Evolutionary conservation across 495 filamentous ascomycete species (phyloP).

Genomic region (Parachaetomium inaequale): DNA sequence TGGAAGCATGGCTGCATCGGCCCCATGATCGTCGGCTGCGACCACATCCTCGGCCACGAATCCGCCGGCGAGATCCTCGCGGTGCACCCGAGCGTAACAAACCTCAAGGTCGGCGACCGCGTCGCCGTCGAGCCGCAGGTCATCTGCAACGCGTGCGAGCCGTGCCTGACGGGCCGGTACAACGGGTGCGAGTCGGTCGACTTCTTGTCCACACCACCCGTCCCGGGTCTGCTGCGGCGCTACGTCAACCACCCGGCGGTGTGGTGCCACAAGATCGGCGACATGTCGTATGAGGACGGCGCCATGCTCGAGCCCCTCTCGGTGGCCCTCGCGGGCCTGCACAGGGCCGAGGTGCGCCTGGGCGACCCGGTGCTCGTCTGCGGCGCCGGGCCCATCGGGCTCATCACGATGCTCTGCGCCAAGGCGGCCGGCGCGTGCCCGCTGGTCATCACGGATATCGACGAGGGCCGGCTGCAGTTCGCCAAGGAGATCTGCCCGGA

Average conservation of each 20-base stretch:
- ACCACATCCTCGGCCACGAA: constrained; percentile 91
- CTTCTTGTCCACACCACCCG: constrained; percentile 85
- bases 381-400: constrained; percentile 85
- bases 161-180: constrained; percentile 85
- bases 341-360: constrained; percentile 70
- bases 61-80: constrained; percentile 81
- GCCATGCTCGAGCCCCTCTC: constrained; percentile 83
- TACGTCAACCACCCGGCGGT: constrained; percentile 90
- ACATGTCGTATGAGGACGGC: constrained; percentile 86
- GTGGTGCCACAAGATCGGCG: constrained; percentile 89
- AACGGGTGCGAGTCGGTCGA: constrained; percentile 82
- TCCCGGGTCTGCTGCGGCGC: constrained; percentile 80
- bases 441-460: constrained; percentile 88
- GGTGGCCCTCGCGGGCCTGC: constrained; percentile 79
- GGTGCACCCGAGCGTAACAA: constrained; percentile 71
- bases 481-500: constrained; percentile 72
- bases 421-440: constrained; percentile 80
- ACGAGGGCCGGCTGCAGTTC: constrained; percentile 75
- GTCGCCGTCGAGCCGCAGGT: constrained; percentile 90
- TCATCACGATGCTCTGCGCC: constrained; percentile 78
- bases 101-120: constrained; percentile 74
- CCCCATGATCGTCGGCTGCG: constrained; percentile 83
- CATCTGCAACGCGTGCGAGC: constrained; percentile 83
- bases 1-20: constrained; percentile 92
- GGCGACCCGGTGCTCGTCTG: constrained; percentile 84